These are phyloP conservation scores for Epichloe baconii DNA, from an alignment of 2,329 filamentous ascomycete genomes.

Conservation along the genomic window DNA sequence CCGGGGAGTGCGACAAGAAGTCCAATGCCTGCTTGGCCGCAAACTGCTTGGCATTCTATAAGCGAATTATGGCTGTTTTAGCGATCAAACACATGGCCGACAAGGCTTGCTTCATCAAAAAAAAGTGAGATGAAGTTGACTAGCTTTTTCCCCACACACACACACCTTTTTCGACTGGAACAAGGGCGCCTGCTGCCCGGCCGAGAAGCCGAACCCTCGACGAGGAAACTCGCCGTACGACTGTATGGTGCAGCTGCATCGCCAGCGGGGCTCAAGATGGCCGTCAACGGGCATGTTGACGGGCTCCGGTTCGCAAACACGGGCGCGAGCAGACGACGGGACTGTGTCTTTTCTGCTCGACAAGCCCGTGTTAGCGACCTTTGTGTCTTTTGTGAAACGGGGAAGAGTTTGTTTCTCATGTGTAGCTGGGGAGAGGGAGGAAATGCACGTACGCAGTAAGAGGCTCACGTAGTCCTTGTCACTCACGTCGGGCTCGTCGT, in stretches of 20 bases:
- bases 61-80: neutral
- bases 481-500: conserved; percentile 16
- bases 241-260: conserved; percentile 13
- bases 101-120: no score
- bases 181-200: conserved; percentile 15
- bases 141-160: neutral
- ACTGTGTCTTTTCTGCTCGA: conserved; percentile 9
- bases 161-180: conserved; percentile 35
- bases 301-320: conserved; percentile 8
- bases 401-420: neutral
- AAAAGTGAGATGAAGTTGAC: no score
- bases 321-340: conserved; percentile 3
- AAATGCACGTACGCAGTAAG: conserved; percentile 14
- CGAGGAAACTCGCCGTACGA: conserved; percentile 13
- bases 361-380: neutral
- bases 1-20: conserved; percentile 20
- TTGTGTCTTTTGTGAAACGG: neutral
- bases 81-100: neutral
- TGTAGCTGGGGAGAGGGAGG: neutral
- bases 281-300: conserved; percentile 13
- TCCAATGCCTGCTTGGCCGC: conserved; percentile 35
- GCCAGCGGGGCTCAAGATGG: conserved; percentile 12
- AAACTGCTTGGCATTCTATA: conserved; percentile 35
- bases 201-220: conserved; percentile 21
- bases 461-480: conserved; percentile 17